phyloP scores from a whole-genome alignment of 257 asterid genomes.

The Salvia hispanica region DNA sequence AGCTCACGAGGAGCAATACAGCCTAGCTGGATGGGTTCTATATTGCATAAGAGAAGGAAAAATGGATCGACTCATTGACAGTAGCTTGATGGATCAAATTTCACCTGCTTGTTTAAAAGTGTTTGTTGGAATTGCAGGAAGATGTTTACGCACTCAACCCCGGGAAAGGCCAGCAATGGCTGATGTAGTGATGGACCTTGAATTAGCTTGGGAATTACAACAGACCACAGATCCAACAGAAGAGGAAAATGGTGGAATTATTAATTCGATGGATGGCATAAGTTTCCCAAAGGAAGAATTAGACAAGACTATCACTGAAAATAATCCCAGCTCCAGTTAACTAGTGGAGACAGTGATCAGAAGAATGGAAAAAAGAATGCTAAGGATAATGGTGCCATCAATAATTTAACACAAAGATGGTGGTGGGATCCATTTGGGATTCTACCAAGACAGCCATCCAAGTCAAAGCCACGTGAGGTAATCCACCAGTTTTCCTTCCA shows the following conservation, averaged over 20 bases:
- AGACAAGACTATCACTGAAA: constrained; percentile 37
- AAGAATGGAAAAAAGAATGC: constrained; percentile 35
- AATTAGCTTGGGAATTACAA: constrained; percentile 48
- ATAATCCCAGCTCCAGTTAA: constrained; percentile 33
- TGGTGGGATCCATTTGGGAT: constrained; percentile 60
- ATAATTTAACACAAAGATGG: constrained; percentile 35
- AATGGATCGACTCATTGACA: constrained; percentile 54
- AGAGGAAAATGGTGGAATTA: constrained; percentile 42
- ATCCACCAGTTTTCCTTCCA: constrained; percentile 45
- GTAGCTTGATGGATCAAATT: constrained; percentile 46
- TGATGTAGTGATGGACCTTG: constrained; percentile 59
- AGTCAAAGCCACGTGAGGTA: constrained; percentile 36
- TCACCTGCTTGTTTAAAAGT: constrained; percentile 47
- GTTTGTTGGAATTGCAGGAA: constrained; percentile 36
- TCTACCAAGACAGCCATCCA: constrained; percentile 53
- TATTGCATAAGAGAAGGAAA: constrained; percentile 58
- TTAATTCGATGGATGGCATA: constrained; percentile 48
- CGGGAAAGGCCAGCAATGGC: constrained; percentile 69
- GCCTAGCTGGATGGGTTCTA: constrained; percentile 62
- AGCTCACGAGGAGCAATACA: constrained; percentile 57
- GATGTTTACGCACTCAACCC: constrained; percentile 61
- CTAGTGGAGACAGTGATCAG: constrained; percentile 39
- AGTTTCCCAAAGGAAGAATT: constrained; percentile 40
- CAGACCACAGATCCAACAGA: constrained; percentile 40
- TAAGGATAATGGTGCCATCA: too few relatives aligned